Base-by-base conservation (phyloP, 2,329 filamentous ascomycete species). In the Venturia pyrina region DNA sequence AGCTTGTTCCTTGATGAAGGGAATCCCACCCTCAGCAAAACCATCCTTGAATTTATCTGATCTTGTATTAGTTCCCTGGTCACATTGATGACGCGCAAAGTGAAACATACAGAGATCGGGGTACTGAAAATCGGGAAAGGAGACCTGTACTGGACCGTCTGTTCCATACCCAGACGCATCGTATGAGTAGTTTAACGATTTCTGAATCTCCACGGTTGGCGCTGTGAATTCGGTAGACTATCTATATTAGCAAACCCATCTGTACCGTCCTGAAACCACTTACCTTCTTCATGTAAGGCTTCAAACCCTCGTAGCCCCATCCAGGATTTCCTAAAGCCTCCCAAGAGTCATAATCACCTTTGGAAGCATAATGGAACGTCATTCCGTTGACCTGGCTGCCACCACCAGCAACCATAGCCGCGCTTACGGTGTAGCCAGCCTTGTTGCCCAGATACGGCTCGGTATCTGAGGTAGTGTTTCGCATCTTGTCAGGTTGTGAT, bases 301-400 rank as follows among this genome's bases (percentile, higher is more conserved):
- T 53, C 61, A 63, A 19, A 34, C 43, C 61, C 19, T 63, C 61
- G 4, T 32, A 63, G 34, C 61, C 61, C 61, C 61, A 63, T 15
- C 61, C 61, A 34, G 40, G n/a, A 32, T 63, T 63, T 19, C 61
- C 61, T 7, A 63, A 8, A 24, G 61, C 7, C 24, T 63, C 61
- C 48, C 48, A 53, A 28, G 48, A 28, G 21, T 53, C 48, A 43
- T 40, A 43, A 21, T 61, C 57, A 28, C 32, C 34, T 6, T 61
- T 61, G 34, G 57, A 61, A n/a, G 34, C 34, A 21, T 61, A 40
- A 24, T 43, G 19, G 57, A 40, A 61, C 28, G 40, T 8, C 57
- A 61, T 61, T 21, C 34, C 40, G 13, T 61, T 61, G 10, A 61
- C 40, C 17, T 40, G 34, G 19, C 8, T 43, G 21, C 57, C 40